A percentile compares a stretch with the other conserved stretches of the same genome.
phyloP scores from a whole-genome alignment of 352 stramenopile genomes.

The Globisporangium megalacanthum region DNA sequence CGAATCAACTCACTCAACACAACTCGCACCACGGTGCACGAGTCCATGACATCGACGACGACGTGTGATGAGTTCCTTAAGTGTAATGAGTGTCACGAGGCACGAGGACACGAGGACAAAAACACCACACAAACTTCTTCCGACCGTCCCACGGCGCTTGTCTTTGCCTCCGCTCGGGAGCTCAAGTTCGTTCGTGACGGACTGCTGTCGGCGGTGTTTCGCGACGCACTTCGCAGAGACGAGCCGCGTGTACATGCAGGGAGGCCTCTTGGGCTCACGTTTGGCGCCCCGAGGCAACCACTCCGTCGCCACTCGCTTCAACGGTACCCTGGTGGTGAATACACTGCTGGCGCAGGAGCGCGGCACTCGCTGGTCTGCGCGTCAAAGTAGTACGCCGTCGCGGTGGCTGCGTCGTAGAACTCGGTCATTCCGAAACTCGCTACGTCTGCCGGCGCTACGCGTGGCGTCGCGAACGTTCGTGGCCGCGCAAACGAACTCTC shows the following conservation, averaged over 20 bases:
- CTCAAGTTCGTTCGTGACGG: slow-evolving; percentile 1
- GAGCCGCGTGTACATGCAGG: no score
- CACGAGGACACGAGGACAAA: no score
- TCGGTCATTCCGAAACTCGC: slow-evolving; percentile 9
- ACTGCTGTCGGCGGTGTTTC: no score
- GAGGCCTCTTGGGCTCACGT: no score
- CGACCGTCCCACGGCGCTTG: background rate
- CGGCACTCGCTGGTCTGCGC: slow-evolving; percentile 47
- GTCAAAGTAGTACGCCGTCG: slow-evolving; percentile 43
- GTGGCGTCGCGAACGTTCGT: slow-evolving; percentile 34
- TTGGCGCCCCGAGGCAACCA: no score
- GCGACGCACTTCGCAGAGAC: no score
- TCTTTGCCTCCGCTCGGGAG: background rate
- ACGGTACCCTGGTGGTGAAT: slow-evolving; percentile 5
- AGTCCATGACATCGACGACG: no score
- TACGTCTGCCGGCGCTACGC: slow-evolving; percentile 16
- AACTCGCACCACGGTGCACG: no score
- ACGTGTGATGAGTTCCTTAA: no score
- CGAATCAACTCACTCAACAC: no score
- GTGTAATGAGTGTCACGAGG: no score
- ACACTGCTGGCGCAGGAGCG: slow-evolving; percentile 7
- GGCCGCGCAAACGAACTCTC: slow-evolving; percentile 42
- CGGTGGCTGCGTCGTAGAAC: slow-evolving; percentile 37
- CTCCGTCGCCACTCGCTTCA: background rate
- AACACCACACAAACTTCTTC: background rate